Conservation (phyloP, 805 yeast species). For the Wickerhamomyces strasburgensis region DNA sequence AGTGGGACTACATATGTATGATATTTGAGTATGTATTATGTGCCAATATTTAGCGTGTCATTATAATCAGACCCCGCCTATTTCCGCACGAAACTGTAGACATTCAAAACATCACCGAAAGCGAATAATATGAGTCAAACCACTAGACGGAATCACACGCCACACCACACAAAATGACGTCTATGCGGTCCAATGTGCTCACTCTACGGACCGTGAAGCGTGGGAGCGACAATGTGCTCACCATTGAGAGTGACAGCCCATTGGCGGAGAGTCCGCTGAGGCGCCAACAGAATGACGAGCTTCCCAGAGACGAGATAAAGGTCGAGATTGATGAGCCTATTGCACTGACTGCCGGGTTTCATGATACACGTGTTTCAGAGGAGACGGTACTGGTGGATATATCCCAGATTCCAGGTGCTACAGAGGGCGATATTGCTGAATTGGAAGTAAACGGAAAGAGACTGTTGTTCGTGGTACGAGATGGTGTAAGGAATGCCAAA, state of each 20-base stretch:
- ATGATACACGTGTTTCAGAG: conserved; percentile 55
- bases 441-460: conserved; percentile 38
- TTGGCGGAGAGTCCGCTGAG: neutral
- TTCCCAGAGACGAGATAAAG: conserved; percentile 1
- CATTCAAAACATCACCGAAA: too few species aligned
- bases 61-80: too few species aligned
- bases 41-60: neutral
- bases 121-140: neutral
- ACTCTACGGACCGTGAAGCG: conserved; percentile 25
- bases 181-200: conserved; percentile 26
- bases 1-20: too few species aligned
- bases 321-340: conserved; percentile 17
- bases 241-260: conserved; percentile 20
- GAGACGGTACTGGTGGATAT: conserved; percentile 64
- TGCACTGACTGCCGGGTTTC: conserved; percentile 35
- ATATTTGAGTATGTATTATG: too few species aligned
- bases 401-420: conserved; percentile 52
- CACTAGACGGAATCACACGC: neutral
- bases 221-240: conserved; percentile 17
- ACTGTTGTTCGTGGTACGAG: conserved; percentile 40
- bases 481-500: conserved; percentile 27
- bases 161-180: conserved; percentile 2
- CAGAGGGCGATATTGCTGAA: conserved; percentile 76
- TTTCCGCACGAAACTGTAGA: too few species aligned
- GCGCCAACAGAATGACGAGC: neutral